Base-by-base conservation (phyloP, 768 basidiomycete genomes). In the Rhodotorula diobovata region DNA sequence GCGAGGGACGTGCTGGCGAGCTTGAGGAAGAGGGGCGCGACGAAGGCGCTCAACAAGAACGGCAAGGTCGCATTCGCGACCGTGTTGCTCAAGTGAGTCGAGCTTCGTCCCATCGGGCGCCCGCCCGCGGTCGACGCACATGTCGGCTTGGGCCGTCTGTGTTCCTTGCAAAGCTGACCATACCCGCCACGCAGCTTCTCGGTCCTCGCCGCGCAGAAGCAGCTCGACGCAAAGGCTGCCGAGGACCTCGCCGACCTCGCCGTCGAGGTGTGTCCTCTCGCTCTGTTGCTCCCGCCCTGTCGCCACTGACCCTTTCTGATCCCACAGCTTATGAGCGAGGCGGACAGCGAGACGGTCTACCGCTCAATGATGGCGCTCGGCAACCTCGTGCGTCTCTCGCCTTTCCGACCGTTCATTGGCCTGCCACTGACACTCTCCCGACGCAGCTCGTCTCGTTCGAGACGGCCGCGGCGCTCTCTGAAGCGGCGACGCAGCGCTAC, bases 41-140 rank as follows among this genome's bases (percentile, higher is more conserved):
- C 87, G 67, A 79, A 82, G 30, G 80, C 82, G 8, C 81, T 91
- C 76, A 85, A 84, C 50, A 93, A 90, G 80, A 81, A 83, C 8
- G 89, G 89, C 60, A 86, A 90, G 41, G 83, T 91, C 8, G 89
- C 91, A 1, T 78, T 93, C 58, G 87, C 90, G 9, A 94, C 93
- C 0, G 81, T 93, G 46, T 80, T 90, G 43, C 88, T 97, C 82
- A 98, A 98, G 95, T 98, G 75, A 76, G 89, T 63, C 32, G 35
- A 18, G 11, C 11, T 32, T 34, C 9, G 25, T n/a, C n/a, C n/a
- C n/a, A n/a, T n/a, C n/a, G n/a, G n/a, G n/a, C n/a, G n/a, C n/a
- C n/a, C n/a, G n/a, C n/a, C n/a, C n/a, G n/a, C n/a, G n/a, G n/a
- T n/a, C n/a, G n/a, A n/a, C n/a, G n/a, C n/a, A n/a, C n/a, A n/a